Percentiles rank a stretch among this genome's conserved stretches.
Conservation (phyloP, 1,284 basidiomycete species). For the Athelia psychrophila region DNA sequence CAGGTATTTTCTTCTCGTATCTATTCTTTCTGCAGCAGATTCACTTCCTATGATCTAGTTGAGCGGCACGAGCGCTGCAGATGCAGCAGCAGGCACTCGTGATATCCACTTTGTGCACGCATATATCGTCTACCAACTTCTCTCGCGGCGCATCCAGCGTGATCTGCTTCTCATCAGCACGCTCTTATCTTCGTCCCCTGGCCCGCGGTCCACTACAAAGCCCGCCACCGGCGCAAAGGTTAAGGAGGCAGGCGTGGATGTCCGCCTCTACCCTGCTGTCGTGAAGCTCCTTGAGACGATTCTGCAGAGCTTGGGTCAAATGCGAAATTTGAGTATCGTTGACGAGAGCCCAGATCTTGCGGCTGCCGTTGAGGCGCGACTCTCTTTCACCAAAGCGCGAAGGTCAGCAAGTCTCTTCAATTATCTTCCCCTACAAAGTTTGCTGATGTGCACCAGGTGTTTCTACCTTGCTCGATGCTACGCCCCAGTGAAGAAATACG, state of each 20-base stretch:
- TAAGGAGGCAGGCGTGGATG: conserved; percentile 54
- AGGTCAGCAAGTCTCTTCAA: conserved; percentile 42
- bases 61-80: conserved; percentile 34
- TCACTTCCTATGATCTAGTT: conserved; percentile 27
- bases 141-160: conserved; percentile 83
- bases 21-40: background rate
- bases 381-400: conserved; percentile 72
- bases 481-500: conserved; percentile 63
- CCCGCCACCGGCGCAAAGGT: conserved; percentile 29
- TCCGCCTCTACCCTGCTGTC: conserved; percentile 74
- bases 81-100: conserved; percentile 44
- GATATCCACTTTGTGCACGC: conserved; percentile 84
- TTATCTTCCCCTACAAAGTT: background rate
- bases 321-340: conserved; percentile 80
- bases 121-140: conserved; percentile 83
- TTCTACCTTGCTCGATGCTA: conserved; percentile 74
- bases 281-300: conserved; percentile 88
- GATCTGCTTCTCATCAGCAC: conserved; percentile 81
- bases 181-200: conserved; percentile 41
- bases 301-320: conserved; percentile 79
- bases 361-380: conserved; percentile 70
- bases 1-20: conserved; percentile 45
- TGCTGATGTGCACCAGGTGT: conserved; percentile 41
- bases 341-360: conserved; percentile 85
- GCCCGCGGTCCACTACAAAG: conserved; percentile 21